Conservation (phyloP, 169 alveolate species). For the Neospora caninum region DNA sequence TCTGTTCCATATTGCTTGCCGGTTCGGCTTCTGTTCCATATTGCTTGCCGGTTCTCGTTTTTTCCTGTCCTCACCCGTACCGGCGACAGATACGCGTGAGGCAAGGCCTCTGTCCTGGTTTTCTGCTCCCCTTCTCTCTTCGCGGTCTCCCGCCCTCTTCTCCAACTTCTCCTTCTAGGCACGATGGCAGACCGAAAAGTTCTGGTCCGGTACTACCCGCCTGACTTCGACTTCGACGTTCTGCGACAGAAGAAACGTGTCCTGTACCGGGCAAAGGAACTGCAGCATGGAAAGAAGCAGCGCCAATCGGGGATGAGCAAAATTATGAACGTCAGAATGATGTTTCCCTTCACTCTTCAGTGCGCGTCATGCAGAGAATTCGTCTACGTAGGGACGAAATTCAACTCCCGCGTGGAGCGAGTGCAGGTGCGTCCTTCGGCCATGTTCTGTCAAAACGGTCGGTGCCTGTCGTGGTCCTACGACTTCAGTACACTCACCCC, state of each 20-base stretch:
- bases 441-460: no score
- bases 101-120: background rate
- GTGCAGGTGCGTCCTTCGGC: constrained; percentile 73
- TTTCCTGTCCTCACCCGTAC: no score
- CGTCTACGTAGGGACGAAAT: constrained; percentile 98
- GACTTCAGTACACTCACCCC: no score
- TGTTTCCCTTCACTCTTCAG: constrained; percentile 97
- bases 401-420: constrained; percentile 92
- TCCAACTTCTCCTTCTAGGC: background rate
- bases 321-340: constrained; percentile 95
- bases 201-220: constrained; percentile 97
- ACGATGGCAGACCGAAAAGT: constrained; percentile 98
- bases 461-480: no score
- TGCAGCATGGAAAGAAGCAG: constrained; percentile 65
- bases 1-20: no score
- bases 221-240: constrained; percentile 98
- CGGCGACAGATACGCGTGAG: no score
- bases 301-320: constrained; percentile 73
- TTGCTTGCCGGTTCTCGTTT: no score
- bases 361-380: constrained; percentile 97
- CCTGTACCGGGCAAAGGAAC: constrained; percentile 82
- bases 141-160: background rate
- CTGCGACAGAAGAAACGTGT: constrained; percentile 86
- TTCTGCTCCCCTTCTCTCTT: background rate
- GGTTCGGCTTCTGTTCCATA: no score